Conservation (phyloP, 108 stramenopile genomes). For the Nitzschia sp. region DNA sequence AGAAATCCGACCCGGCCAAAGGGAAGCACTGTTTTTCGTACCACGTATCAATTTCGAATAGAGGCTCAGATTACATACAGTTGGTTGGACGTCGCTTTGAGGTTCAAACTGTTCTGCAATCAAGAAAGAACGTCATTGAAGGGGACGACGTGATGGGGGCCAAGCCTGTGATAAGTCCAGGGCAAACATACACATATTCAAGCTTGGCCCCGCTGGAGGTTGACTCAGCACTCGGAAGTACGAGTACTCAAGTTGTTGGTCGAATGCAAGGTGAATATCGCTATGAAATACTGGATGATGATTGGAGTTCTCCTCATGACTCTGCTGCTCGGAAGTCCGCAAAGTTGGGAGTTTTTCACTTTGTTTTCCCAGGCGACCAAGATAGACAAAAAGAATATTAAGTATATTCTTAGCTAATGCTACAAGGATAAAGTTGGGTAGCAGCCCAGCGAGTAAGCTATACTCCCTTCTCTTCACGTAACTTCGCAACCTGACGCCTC, state of each 20-base stretch:
- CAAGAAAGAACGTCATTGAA: conserved; percentile 85
- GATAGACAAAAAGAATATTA: background rate
- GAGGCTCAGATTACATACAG: conserved; percentile 69
- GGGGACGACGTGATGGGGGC: conserved; percentile 88
- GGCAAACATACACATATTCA: conserved; percentile 91
- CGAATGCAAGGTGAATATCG: conserved; percentile 87
- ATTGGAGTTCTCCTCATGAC: conserved; percentile 79
- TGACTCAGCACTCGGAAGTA: conserved; percentile 68
- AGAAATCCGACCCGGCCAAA: conserved; percentile 73
- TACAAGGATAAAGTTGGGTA: background rate
- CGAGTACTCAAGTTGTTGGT: conserved; percentile 77
- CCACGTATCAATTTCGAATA: conserved; percentile 93
- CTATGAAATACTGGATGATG: conserved; percentile 72
- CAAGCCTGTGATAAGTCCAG: conserved; percentile 90
- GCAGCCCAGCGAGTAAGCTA: background rate
- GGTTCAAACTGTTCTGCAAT: conserved; percentile 82
- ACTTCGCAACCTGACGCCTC: conserved; percentile 34
- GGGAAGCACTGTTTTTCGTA: conserved; percentile 92
- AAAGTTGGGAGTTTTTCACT: conserved; percentile 85
- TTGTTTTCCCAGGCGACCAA: conserved; percentile 70
- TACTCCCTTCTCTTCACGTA: conserved; percentile 52
- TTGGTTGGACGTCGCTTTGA: conserved; percentile 88
- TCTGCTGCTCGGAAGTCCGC: conserved; percentile 67
- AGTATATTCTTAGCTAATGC: background rate
- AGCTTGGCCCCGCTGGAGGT: conserved; percentile 82